Evolutionary conservation across 257 asterid species (phyloP), one percentile per base, ranked within the genome.

Genomic region (Nicotiana noctiflora): DNA sequence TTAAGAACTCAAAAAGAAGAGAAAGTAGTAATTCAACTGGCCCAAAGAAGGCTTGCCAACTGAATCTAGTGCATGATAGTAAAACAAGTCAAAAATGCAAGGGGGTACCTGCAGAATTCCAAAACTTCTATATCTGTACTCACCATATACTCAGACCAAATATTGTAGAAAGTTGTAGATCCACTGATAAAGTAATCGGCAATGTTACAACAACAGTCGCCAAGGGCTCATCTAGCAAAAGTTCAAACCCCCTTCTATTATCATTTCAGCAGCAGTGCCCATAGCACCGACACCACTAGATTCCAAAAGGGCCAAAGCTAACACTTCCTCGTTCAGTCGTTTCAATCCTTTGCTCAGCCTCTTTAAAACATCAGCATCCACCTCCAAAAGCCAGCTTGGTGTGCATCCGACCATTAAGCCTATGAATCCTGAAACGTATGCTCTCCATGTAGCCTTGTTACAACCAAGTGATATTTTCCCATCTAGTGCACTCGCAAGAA

Each of bases 191-290:
- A 34, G 12, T n/a, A 37, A 40, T 1, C 19, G 76, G 25, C 29
- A 10, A 9, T 34, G 31, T 40, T 70, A 21, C 77, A 70, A 44
- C 31, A 70, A n/a, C 11, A 44, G 59, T 70, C 34, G 34, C 21
- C 59, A 60, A 23, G 13, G 7, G 8, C 15, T 68, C 62, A 60
- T 51, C 18, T 13, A 80, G 8, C 14, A 80, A 85, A 40, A 82
- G 75, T 56, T 89, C 88, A 94, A 40, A 67, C 86, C 91, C 68
- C 89, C 63, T 79, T 84, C 95, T 77, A 95, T 84, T 49, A 93
- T 91, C 93, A 93, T 87, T 87, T 95, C 97, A 9, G 97, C 99
- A 74, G 99, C 98, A 74, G 93, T 90, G 67, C 97, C 99, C 96
- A 95, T 91, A 27, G 96, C 97, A 70, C 81, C 81, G 77, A 92